Base-by-base conservation (phyloP, 495 filamentous ascomycete genomes). In the Penicillium steckii region DNA sequence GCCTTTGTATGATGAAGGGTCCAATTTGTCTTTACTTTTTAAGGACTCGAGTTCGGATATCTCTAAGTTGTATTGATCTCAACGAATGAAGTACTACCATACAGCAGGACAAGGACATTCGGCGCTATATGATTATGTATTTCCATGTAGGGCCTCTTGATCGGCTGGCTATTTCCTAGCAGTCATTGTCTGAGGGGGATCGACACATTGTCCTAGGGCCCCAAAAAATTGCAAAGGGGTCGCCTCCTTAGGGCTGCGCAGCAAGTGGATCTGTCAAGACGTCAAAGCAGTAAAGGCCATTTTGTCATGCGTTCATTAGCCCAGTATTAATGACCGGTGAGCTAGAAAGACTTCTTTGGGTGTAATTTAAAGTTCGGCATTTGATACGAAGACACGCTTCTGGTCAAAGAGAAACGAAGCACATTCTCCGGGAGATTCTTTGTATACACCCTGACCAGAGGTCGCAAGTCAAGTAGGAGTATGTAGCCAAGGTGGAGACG, bases 371-470 rank as follows among this genome's bases (percentile, higher is more conserved):
- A 48, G 46, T 48, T 48, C 32, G 22, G 17, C 17, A 37, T 32
- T 35, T 33, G 17, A 26, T 32, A 25, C 3, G 1, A 37, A 32
- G 30, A 30, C 32, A 48, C 46, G 46, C 49, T 24, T 4, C n/a
- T 44, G 23, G 23, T 29, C 42, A 25, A 25, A 27, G 42, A 59
- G 44, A 46, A 49, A 17, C 51, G 40, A 24, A 23, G 38, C 48
- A 21, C 61, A 64, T 64, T 64, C 61, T 46, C 55, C 48, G 57
- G 54, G n/a, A 38, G 38, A 41, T 41, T 41, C 38, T 48, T 48
- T 40, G 46, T 40, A 38, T 48, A 25, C 10, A 41, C 17, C 19
- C 18, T 1, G 32, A n/a, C n/a, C 8, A 27, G 15, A 8, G 17
- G 2, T 44, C 30, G 18, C 10, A 41, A 8, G 38, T 17, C 19